These are phyloP conservation scores for Claviceps sp. DNA, from an alignment of 2,329 filamentous ascomycete species.

Conservation along the genomic window DNA sequence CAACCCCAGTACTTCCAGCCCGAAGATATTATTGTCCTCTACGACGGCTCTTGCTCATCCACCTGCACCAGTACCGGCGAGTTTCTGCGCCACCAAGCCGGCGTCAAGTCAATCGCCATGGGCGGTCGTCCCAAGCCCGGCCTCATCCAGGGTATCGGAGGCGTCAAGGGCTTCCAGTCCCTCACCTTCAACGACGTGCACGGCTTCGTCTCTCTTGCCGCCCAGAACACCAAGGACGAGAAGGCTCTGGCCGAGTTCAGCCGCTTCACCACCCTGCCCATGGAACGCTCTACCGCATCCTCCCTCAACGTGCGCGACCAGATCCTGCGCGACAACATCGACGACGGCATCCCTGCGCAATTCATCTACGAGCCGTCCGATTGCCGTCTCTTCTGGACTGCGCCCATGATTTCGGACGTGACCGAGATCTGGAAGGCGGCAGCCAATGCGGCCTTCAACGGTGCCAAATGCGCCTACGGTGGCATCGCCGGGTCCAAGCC, in stretches of 20 bases:
- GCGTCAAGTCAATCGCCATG: conserved; percentile 37
- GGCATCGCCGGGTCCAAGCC: conserved; percentile 12
- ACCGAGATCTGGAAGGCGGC: conserved; percentile 33
- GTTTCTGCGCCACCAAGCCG: conserved; percentile 36
- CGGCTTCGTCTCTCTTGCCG: conserved; percentile 10
- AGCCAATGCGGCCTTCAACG: conserved; percentile 26
- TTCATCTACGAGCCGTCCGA: conserved; percentile 34
- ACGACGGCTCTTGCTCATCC: conserved; percentile 45
- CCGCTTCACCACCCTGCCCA: conserved; percentile 19
- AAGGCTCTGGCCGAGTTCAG: conserved; percentile 15
- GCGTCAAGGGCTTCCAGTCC: conserved; percentile 36
- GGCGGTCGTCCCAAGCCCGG: conserved; percentile 34
- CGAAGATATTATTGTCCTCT: conserved; percentile 45
- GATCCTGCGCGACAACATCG: conserved; percentile 22
- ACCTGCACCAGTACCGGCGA: conserved; percentile 45
- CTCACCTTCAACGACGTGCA: conserved; percentile 19
- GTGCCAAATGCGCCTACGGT: conserved; percentile 26
- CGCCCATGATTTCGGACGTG: conserved; percentile 33
- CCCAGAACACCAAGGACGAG: conserved; percentile 14
- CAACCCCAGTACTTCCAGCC: conserved; percentile 39
- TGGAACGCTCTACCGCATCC: conserved; percentile 19
- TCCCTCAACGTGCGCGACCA: conserved; percentile 26
- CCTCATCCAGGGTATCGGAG: conserved; percentile 39
- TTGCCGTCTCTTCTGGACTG: conserved; percentile 38
- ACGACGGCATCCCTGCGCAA: conserved; percentile 31